Evolutionary conservation across 2,329 filamentous ascomycete genomes (phyloP), one percentile per base, ranked within the genome.

Genomic region (Sordariomycetes sp.): DNA sequence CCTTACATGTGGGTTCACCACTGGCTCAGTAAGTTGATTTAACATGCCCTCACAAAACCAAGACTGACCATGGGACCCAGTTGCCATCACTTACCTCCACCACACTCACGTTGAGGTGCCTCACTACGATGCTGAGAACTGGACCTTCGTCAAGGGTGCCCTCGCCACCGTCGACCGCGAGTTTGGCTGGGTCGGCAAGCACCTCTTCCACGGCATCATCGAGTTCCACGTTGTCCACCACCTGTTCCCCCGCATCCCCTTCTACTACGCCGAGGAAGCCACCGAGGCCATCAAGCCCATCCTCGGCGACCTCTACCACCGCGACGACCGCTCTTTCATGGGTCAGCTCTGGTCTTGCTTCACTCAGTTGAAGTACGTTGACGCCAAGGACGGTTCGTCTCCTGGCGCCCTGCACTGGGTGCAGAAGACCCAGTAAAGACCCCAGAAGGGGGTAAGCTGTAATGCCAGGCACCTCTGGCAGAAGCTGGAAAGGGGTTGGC

Each of bases 231-330:
- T 79, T 16, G 63, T 75, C 29, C 75, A 79, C 54, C 75, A 79
- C 44, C 59, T 74, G 14, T 70, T 75, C 57, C 48, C 54, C 26
- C 48, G 47, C 33, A 55, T 55, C 28, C 53, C 53, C 27, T 54
- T 54, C 39, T 55, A 75, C 58, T 60, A 73, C 45, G 70, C 70
- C 18, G 64, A 66, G 38, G 63, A 69, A 48, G 70, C 70, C 16
- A 71, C 68, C 10, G 54, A 61, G 38, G 66, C 69, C 49, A 92
- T 94, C 72, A 86, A 88, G 73, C 75, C 75, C 40, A 71, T 96
- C 55, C 94, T 96, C 82, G 90, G 90, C 54, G 66, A 70, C 47
- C 88, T 94, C 70, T 96, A 96, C 70, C 83, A 86, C 48, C 31
- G 33, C 36, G 36, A 41, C 24, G 37, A 39, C 30, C 26, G 36